Base-by-base conservation (phyloP, 176 grass and related monocot species). In the Tillandsia leiboldiana region DNA sequence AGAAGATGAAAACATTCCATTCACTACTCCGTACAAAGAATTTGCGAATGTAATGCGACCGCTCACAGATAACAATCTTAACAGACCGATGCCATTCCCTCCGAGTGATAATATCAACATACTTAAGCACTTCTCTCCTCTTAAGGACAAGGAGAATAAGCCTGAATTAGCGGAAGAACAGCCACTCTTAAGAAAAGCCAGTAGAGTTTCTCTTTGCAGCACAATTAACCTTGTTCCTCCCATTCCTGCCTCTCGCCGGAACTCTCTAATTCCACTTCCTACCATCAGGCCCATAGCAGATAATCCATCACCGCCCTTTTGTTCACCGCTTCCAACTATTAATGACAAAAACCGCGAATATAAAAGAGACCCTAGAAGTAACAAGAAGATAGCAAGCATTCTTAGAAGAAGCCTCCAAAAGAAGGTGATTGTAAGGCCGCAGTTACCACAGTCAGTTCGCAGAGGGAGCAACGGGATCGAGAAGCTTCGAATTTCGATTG, bases 341-440 rank as follows among this genome's bases (percentile, higher is more conserved):
- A 49, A 51, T 11, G 73, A 74, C 57, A 91, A 68, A 68, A 64
- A 6, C 51, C 65, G 12, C n/a, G 11, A 27, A 51, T 53, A 23
- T 28, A 62, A 65, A 15, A 22, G 11, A 18, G 73, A 75, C 29
- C 33, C 66, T 8, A 78, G 85, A 61, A 63, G 84, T 53, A 83
- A 64, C 28, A 92, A 75, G 80, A 92, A 58, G 77, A 87, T 91
- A 65, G 85, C 57, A 67, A 92, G 69, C 78, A 97, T 97, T 68
- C 79, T 99, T 49, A 80, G 87, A 26, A 81, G 87, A 66, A 99
- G 94, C 80, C 76, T 99, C 12, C 94, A 99, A 72, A 99, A 99
- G 89, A 99, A 92, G 53, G 94, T 99, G 67, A 73, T 99, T 78
- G 77, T 97, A 58, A 77, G 89, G 58, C 68, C 89, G 0, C 14